phyloP scores from a whole-genome alignment of 805 yeast species.

The Candida wancherniae region DNA sequence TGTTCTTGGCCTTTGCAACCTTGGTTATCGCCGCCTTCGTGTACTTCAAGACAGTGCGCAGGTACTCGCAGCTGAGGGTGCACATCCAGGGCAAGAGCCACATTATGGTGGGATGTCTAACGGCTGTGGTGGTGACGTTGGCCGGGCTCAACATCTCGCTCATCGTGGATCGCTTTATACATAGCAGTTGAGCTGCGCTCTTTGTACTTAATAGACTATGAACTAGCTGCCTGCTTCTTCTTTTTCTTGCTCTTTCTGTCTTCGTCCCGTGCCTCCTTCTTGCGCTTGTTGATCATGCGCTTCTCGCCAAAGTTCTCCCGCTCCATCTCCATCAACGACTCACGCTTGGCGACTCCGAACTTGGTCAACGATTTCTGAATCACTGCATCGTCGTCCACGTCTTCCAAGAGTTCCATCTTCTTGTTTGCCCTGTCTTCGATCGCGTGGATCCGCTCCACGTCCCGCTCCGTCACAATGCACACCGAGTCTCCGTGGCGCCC shows the following conservation, averaged over 20 bases:
- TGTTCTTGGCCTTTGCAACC: slow-evolving; percentile 34
- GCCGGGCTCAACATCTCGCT: slow-evolving; percentile 32
- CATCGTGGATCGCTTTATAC: slow-evolving; percentile 14
- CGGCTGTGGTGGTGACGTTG: slow-evolving; percentile 30
- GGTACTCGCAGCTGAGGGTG: slow-evolving; percentile 41
- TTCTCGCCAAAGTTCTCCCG: slow-evolving; percentile 82
- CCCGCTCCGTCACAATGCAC: slow-evolving; percentile 80
- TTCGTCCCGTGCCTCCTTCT: slow-evolving; percentile 17
- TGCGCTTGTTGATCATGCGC: slow-evolving; percentile 46
- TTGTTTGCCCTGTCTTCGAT: slow-evolving; percentile 81
- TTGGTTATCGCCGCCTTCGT: slow-evolving; percentile 36
- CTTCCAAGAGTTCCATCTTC: slow-evolving; percentile 72
- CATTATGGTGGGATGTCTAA: slow-evolving; percentile 29
- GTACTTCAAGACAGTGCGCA: slow-evolving; percentile 41
- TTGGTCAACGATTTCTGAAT: slow-evolving; percentile 66
- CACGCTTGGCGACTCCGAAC: slow-evolving; percentile 81
- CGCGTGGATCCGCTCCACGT: slow-evolving; percentile 71
- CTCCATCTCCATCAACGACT: slow-evolving; percentile 91
- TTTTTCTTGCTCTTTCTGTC: slow-evolving; percentile 1
- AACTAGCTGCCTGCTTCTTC: slow-evolving; percentile 1
- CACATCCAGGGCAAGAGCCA: slow-evolving; percentile 30
- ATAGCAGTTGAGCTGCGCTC: not conserved
- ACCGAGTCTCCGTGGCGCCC: slow-evolving; percentile 84
- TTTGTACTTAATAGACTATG: not conserved
- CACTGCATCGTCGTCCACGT: slow-evolving; percentile 69